Evolutionary conservation across 345 rosid species (phyloP).

Genomic region (Salix koriyanagi): DNA sequence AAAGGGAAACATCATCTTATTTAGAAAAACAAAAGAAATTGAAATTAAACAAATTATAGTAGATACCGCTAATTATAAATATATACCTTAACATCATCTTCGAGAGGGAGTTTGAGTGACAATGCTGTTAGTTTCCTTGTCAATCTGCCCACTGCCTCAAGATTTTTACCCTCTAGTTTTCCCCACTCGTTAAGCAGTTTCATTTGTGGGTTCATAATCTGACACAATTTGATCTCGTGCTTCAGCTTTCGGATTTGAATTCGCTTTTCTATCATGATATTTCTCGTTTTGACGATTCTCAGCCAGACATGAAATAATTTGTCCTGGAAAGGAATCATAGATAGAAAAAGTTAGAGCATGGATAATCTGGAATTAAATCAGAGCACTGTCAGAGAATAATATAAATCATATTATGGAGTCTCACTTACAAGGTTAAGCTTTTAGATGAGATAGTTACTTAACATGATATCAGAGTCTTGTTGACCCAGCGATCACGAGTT

Average conservation of each 20-base stretch:
- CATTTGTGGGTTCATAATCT: conserved; percentile 45
- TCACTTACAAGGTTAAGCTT: no score
- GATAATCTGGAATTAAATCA: no score
- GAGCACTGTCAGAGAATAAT: no score
- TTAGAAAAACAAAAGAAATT: no score
- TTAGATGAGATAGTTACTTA: no score
- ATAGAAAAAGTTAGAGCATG: no score
- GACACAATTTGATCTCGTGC: conserved; percentile 38
- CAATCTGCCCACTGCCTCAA: conserved; percentile 55
- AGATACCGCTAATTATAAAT: neutral
- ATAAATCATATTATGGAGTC: no score
- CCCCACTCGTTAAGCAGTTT: conserved; percentile 48
- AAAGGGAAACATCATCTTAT: no score
- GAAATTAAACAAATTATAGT: no score
- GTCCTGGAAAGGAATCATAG: conserved; percentile 31
- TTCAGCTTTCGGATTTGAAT: conserved; percentile 35
- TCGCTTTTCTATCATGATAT: conserved; percentile 32
- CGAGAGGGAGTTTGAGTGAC: conserved; percentile 40
- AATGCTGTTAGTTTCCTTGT: conserved; percentile 58
- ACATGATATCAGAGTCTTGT: no score
- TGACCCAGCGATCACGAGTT: no score
- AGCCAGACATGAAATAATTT: conserved; percentile 53
- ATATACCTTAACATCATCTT: conserved; percentile 58
- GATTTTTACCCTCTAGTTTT: conserved; percentile 43
- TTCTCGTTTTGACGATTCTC: conserved; percentile 38